phyloP scores from a whole-genome alignment of 1,284 basidiomycete genomes.

The Phellinidium pouzarii region DNA sequence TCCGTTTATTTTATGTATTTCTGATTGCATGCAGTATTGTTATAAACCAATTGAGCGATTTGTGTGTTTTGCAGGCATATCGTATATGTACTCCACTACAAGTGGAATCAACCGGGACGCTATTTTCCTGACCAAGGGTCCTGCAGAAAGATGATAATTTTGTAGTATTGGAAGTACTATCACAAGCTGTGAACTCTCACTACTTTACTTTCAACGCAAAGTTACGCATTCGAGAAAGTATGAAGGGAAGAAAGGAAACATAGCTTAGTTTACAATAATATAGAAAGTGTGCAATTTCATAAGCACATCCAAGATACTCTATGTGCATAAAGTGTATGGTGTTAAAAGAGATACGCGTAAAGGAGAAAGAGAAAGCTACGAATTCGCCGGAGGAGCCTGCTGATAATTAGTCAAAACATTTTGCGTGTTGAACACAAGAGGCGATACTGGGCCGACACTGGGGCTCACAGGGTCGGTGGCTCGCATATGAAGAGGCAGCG shows the following conservation, averaged over 20 bases:
- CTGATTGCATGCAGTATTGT: too few relatives aligned
- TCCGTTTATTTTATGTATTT: constrained; percentile 17
- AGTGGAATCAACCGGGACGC: too few relatives aligned
- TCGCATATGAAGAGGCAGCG: constrained; percentile 16
- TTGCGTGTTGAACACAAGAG: neutral
- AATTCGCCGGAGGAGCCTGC: constrained; percentile 5
- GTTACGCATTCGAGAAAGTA: neutral
- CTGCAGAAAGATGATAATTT: too few relatives aligned
- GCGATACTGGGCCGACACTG: neutral
- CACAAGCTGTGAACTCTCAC: neutral
- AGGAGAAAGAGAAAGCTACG: neutral
- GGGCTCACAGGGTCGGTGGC: neutral
- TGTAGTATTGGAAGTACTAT: too few relatives aligned
- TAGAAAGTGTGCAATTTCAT: neutral
- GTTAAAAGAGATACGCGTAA: too few relatives aligned
- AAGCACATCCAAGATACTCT: neutral
- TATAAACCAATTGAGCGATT: too few relatives aligned
- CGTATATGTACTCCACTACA: too few relatives aligned
- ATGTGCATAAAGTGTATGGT: too few relatives aligned
- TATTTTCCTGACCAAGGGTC: too few relatives aligned
- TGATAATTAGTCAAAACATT: constrained; percentile 9
- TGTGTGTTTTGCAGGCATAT: too few relatives aligned
- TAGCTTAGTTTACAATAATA: constrained; percentile 6
- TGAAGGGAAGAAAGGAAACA: neutral
- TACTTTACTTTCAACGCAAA: neutral